phyloP scores from a whole-genome alignment of 208 protist species.

The Lotmaria passim region DNA sequence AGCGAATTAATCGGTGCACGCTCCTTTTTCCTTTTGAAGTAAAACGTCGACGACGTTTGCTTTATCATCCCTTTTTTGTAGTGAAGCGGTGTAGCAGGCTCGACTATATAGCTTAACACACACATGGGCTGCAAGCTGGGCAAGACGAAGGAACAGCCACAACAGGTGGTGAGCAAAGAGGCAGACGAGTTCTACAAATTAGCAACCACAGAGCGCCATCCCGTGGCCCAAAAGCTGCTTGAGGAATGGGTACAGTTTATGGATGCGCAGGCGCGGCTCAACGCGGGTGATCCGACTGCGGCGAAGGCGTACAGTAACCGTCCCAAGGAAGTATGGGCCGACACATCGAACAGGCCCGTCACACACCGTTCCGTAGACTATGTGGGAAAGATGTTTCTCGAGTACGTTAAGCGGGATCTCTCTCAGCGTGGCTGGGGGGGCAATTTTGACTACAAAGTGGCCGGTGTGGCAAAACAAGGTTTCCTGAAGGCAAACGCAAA shows the following conservation, averaged over 20 bases:
- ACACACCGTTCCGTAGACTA: constrained; percentile 81
- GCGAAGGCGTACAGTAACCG: constrained; percentile 34
- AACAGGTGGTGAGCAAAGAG: constrained; percentile 19
- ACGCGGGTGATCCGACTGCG: constrained; percentile 34
- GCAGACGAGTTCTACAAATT: constrained; percentile 60
- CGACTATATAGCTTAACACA: too few species aligned
- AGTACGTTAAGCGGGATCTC: constrained; percentile 78
- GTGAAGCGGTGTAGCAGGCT: too few species aligned
- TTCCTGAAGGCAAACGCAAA: constrained; percentile 74
- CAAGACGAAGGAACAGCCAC: constrained; percentile 49
- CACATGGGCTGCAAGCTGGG: constrained; percentile 70
- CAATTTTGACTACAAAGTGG: constrained; percentile 87
- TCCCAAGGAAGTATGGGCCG: constrained; percentile 73
- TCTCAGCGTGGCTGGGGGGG: constrained; percentile 74
- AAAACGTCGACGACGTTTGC: background rate
- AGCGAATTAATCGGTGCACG: too few species aligned
- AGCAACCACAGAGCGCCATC: constrained; percentile 51
- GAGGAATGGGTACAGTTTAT: constrained; percentile 79
- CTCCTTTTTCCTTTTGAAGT: too few species aligned
- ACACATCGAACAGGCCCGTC: constrained; percentile 46
- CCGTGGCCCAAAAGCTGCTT: constrained; percentile 68
- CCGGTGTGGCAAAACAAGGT: constrained; percentile 70
- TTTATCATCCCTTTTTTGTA: too few species aligned
- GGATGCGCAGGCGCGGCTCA: constrained; percentile 43
- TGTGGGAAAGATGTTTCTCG: constrained; percentile 86